Conservation (phyloP, 208 protist genomes). For the Acanthamoeba lenticulata region DNA sequence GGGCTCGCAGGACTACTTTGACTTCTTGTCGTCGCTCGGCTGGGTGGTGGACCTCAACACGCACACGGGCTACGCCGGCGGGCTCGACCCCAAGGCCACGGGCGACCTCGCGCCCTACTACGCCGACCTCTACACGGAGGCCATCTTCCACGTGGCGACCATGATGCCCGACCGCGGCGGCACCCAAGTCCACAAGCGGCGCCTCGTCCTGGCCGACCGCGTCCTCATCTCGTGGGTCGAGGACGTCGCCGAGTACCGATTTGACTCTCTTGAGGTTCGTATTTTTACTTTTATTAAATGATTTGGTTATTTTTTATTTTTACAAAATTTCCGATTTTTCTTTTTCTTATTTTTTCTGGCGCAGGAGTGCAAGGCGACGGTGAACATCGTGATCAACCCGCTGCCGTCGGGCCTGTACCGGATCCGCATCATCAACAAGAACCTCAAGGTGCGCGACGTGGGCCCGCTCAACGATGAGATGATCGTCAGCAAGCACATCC, state of each 20-base stretch:
- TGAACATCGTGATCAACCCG: constrained; percentile 64
- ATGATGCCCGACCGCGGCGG: constrained; percentile 33
- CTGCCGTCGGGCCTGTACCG: constrained; percentile 50
- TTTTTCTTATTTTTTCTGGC: background rate
- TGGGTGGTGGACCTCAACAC: constrained; percentile 61
- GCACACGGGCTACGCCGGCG: constrained; percentile 54
- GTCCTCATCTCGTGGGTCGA: constrained; percentile 64
- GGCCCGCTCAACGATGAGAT: constrained; percentile 52
- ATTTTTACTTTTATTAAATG: background rate
- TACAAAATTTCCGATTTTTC: background rate
- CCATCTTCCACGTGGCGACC: constrained; percentile 55
- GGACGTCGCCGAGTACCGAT: constrained; percentile 29
- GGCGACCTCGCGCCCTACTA: constrained; percentile 54
- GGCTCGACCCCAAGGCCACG: constrained; percentile 59
- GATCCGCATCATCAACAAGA: constrained; percentile 58
- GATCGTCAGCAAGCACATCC: constrained; percentile 63
- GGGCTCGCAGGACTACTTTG: constrained; percentile 53
- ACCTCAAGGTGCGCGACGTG: constrained; percentile 24
- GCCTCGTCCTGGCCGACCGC: background rate
- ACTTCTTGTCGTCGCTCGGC: constrained; percentile 43
- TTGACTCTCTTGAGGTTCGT: background rate
- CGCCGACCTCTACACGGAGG: constrained; percentile 52
- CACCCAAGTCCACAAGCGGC: constrained; percentile 32
- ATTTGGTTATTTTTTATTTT: background rate
- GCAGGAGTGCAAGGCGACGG: constrained; percentile 57